phyloP scores from a whole-genome alignment of 768 basidiomycete species.

The Amanita brunnescens region DNA sequence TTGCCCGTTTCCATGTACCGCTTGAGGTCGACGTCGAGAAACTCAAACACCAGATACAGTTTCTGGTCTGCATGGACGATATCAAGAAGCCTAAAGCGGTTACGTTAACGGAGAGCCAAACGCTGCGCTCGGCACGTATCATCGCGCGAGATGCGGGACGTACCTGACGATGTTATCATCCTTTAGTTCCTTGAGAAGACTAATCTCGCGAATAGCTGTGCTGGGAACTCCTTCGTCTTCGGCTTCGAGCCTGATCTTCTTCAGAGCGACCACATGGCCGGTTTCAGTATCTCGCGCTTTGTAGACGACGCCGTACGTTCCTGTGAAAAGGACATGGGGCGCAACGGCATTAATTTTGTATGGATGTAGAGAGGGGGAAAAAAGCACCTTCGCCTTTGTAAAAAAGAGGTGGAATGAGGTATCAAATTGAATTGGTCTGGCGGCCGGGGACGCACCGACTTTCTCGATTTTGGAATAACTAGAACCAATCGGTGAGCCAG shows the following conservation, averaged over 20 bases:
- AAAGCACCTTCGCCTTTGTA: too few relatives aligned
- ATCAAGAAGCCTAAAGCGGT: constrained; percentile 66
- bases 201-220: constrained; percentile 97
- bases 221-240: constrained; percentile 99
- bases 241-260: constrained; percentile 97
- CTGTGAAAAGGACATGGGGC: constrained; percentile 31
- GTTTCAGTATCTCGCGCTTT: constrained; percentile 81
- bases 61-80: constrained; percentile 97
- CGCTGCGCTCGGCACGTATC: constrained; percentile 2
- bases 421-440: constrained; percentile 11
- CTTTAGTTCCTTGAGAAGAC: constrained; percentile 91
- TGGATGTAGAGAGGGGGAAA: background rate
- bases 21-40: constrained; percentile 94
- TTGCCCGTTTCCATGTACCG: constrained; percentile 91
- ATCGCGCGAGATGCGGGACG: constrained; percentile 17
- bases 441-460: constrained; percentile 68
- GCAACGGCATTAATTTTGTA: too few relatives aligned
- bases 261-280: constrained; percentile 86
- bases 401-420: constrained; percentile 6
- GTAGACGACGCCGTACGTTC: constrained; percentile 98
- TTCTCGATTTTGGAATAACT: constrained; percentile 98
- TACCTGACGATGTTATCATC: constrained; percentile 95
- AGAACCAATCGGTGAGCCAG: constrained; percentile 13
- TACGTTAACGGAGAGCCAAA: constrained; percentile 4
- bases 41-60: constrained; percentile 96